Evolutionary conservation across 2,329 filamentous ascomycete genomes (phyloP).

Genomic region (Tolypocladium ophioglossoides): DNA sequence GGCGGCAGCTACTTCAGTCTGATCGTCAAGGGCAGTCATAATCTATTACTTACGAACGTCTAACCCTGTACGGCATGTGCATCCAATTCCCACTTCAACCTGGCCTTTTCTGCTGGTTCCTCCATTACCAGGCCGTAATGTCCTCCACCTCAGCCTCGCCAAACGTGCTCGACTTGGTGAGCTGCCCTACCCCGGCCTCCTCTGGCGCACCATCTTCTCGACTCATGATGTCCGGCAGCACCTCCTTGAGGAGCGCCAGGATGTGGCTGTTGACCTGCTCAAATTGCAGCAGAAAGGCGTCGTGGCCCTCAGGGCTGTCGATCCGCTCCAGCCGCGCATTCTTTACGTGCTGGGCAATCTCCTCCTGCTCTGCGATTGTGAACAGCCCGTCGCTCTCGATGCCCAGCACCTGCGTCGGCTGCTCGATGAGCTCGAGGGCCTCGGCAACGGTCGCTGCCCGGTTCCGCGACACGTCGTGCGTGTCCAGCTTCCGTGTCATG

Average conservation of each 20-base stretch:
- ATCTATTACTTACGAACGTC: background rate
- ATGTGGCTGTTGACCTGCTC: slow-evolving; percentile 92
- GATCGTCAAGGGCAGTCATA: background rate
- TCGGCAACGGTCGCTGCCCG: slow-evolving; percentile 58
- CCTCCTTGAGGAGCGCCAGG: slow-evolving; percentile 70
- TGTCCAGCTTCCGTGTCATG: slow-evolving; percentile 95
- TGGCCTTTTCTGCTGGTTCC: background rate
- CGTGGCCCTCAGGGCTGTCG: slow-evolving; percentile 88
- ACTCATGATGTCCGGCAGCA: slow-evolving; percentile 80
- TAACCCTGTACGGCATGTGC: background rate
- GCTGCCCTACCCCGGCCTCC: slow-evolving; percentile 43
- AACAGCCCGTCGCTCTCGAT: slow-evolving; percentile 96
- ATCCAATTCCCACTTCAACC: background rate
- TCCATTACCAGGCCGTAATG: slow-evolving; percentile 74
- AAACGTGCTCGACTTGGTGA: slow-evolving; percentile 84
- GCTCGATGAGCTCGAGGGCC: slow-evolving; percentile 71
- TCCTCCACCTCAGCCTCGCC: slow-evolving; percentile 94
- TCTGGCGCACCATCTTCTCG: slow-evolving; percentile 40
- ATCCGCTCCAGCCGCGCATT: slow-evolving; percentile 74
- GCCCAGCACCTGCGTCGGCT: slow-evolving; percentile 82
- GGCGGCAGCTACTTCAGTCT: background rate
- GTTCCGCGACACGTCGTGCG: slow-evolving; percentile 82
- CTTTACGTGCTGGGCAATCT: slow-evolving; percentile 73
- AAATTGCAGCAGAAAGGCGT: slow-evolving; percentile 93
- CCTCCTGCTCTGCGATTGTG: slow-evolving; percentile 92